Evolutionary conservation across 2,329 filamentous ascomycete species (phyloP).

Genomic region (Plectosphaerella cucumerina): DNA sequence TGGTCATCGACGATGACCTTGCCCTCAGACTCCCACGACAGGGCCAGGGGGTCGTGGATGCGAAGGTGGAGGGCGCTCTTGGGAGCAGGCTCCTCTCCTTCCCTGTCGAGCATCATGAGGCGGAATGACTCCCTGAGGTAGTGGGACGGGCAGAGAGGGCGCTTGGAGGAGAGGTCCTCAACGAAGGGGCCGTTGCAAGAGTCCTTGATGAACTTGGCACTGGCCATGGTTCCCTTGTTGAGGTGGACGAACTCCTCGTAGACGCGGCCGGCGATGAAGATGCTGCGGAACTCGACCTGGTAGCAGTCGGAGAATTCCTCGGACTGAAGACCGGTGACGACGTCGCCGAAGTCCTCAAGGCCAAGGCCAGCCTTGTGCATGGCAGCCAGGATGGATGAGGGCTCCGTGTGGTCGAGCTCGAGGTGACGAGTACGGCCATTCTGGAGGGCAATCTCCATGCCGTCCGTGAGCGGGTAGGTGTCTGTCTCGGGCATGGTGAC

Average conservation of each 20-base stretch:
- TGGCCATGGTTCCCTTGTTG: not conserved
- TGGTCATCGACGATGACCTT: not conserved
- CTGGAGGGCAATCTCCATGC: not conserved
- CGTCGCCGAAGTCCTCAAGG: not conserved
- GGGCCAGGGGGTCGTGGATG: too few relatives aligned
- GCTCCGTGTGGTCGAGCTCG: not conserved
- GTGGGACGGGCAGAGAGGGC: not conserved
- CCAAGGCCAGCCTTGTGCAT: not conserved
- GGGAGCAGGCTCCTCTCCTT: not conserved
- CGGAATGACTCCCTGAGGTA: not conserved
- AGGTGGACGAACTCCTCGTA: not conserved
- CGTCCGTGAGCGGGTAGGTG: not conserved
- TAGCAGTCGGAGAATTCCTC: not conserved
- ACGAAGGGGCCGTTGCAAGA: not conserved
- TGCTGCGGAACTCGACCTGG: not conserved
- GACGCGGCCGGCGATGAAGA: not conserved
- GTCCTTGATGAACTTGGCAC: not conserved
- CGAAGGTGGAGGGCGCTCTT: too few relatives aligned
- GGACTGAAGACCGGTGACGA: not conserved
- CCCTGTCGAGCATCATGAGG: not conserved
- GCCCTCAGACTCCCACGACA: not conserved
- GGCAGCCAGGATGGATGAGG: not conserved
- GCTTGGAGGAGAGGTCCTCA: not conserved
- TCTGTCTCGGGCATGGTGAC: not conserved
- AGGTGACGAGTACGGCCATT: not conserved